Base-by-base conservation (phyloP, 805 yeast genomes). In the Saccharomycopsis sp. region DNA sequence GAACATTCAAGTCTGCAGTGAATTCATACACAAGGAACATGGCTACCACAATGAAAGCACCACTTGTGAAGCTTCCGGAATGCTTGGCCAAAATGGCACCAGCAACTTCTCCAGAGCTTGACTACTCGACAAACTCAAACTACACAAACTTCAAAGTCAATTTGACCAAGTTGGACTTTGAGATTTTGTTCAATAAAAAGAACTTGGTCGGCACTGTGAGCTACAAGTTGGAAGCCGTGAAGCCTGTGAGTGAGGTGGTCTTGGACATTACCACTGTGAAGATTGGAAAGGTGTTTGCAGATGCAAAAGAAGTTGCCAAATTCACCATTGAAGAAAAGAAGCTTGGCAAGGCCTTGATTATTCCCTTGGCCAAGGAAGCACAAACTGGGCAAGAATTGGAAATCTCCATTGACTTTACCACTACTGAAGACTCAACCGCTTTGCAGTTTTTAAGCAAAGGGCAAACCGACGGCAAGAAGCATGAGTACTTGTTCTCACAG, bases 401-500 rank as follows among this genome's bases (percentile, higher is more conserved):
- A 25, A n/a, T 25, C 12, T 2, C 12, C 9, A 58, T 84, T 21
- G 61, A 58, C n/a, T 87, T 77, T 51, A 63, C 68, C 44, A 86
- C 96, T 29, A 86, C 95, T 1, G 62, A 64, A 5, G 58, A 73
- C 17, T 80, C 94, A 54, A 83, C 95, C 1, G 95, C 95, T 3
- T 64, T 86, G 46, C 95, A 87, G 59, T 87, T 92, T 77, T 63
- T 87, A 39, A 73, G 72, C n/a, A 75, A 78, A 26, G 75, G 68
- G 39, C 82, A 78, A 51, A 81, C 94, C 6, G 77, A 77, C 36
- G 94, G 88, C 13, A 73, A 77, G 46, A 71, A 69, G 31, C 66
- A 67, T 19, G 86, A 85, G 1, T 80, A 75, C 58, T 67, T 87
- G 43, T 87, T 86, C 58, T 84, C 95, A 8, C 96, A 87, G 61